Evolutionary conservation across 2,329 filamentous ascomycete species (phyloP).

Genomic region (Fusarium zealandicum): DNA sequence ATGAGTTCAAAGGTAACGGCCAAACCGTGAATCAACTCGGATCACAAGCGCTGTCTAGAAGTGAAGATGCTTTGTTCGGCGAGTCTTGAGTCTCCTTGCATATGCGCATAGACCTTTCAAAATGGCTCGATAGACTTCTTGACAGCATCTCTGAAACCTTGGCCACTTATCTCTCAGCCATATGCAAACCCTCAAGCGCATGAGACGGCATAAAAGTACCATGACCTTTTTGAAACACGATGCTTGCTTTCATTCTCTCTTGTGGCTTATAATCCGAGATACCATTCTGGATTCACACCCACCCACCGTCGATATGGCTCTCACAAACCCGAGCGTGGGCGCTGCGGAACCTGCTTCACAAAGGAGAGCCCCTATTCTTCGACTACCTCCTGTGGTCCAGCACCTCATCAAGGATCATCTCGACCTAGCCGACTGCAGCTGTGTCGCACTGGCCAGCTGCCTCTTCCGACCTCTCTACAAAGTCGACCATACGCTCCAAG

Average conservation of each 20-base stretch:
- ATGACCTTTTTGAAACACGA: too few relatives aligned
- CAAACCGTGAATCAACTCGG: too few relatives aligned
- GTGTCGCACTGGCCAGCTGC: background rate
- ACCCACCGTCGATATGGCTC: background rate
- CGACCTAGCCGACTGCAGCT: background rate
- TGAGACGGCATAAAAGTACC: too few relatives aligned
- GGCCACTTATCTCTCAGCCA: background rate
- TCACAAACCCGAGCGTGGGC: background rate
- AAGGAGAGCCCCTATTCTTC: background rate
- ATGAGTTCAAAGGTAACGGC: too few relatives aligned
- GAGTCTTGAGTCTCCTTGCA: background rate
- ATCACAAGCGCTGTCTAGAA: too few relatives aligned
- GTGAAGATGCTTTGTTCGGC: too few relatives aligned
- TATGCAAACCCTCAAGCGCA: background rate
- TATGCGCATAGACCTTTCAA: background rate
- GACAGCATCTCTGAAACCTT: background rate
- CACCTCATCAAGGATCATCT: background rate
- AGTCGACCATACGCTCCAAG: background rate
- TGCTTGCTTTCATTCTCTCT: too few relatives aligned
- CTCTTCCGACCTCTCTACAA: background rate
- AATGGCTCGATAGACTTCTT: background rate
- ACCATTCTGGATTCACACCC: too few relatives aligned
- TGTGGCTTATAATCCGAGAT: too few relatives aligned
- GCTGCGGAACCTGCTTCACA: background rate
- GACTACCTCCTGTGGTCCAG: background rate